Conservation (phyloP, 768 basidiomycete genomes). For the Pholiota molesta region DNA sequence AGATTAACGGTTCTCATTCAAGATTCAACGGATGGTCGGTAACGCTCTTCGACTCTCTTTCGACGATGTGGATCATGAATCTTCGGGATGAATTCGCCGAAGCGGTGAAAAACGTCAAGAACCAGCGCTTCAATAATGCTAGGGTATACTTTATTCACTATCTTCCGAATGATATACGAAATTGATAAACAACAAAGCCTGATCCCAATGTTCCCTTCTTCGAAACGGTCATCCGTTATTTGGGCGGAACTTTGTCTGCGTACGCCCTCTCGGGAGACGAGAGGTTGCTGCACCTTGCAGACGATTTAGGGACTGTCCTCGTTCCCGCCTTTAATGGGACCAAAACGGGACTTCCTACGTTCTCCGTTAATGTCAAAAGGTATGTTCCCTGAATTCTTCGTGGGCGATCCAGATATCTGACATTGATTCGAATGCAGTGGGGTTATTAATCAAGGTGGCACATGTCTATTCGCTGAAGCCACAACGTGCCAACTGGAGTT, state of each 20-base stretch:
- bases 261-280: slow-evolving; percentile 72
- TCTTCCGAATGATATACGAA: background rate
- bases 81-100: slow-evolving; percentile 68
- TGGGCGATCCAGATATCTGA: background rate
- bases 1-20: background rate
- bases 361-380: slow-evolving; percentile 59
- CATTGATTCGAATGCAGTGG: slow-evolving; percentile 24
- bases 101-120: slow-evolving; percentile 52
- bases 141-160: slow-evolving; percentile 22
- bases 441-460: slow-evolving; percentile 23
- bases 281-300: slow-evolving; percentile 61
- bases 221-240: slow-evolving; percentile 76
- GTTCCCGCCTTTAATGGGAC: slow-evolving; percentile 66
- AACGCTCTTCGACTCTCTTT: slow-evolving; percentile 75
- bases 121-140: slow-evolving; percentile 43
- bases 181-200: slow-evolving; percentile 17
- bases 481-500: slow-evolving; percentile 72
- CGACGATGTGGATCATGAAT: slow-evolving; percentile 83
- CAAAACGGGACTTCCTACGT: slow-evolving; percentile 63
- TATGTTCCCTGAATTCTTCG: slow-evolving; percentile 23
- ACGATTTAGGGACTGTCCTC: slow-evolving; percentile 66
- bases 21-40: slow-evolving; percentile 56
- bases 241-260: slow-evolving; percentile 78
- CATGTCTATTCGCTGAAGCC: slow-evolving; percentile 39
- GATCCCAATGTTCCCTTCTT: slow-evolving; percentile 53